These are phyloP conservation scores for Pestalotiopsis sp. DNA, from an alignment of 2,329 filamentous ascomycete genomes.

Conservation along the genomic window DNA sequence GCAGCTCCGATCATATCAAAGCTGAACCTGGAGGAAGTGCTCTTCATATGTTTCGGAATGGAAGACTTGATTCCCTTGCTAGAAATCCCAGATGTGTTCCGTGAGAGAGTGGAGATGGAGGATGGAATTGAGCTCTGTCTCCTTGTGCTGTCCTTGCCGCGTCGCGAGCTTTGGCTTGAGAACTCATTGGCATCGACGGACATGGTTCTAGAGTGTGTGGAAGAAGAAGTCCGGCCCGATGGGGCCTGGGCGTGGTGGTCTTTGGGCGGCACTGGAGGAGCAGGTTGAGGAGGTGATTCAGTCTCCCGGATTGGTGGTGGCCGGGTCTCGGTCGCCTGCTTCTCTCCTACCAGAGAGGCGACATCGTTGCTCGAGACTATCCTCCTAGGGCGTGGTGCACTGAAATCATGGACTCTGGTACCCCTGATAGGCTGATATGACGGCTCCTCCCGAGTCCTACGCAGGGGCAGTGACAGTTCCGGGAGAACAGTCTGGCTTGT, in stretches of 20 bases:
- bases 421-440: slow-evolving; percentile 65
- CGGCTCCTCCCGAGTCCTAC: slow-evolving; percentile 40
- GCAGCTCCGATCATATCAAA: slow-evolving; percentile 77
- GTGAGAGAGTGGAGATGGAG: slow-evolving; percentile 45
- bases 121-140: slow-evolving; percentile 28
- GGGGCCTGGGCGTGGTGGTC: slow-evolving; percentile 28
- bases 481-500: slow-evolving; percentile 48
- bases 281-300: slow-evolving; percentile 13
- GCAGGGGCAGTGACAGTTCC: slow-evolving; percentile 42
- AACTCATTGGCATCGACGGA: slow-evolving; percentile 25
- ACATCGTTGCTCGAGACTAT: slow-evolving; percentile 32
- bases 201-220: slow-evolving; percentile 32
- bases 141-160: slow-evolving; percentile 17
- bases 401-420: slow-evolving; percentile 66
- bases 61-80: slow-evolving; percentile 46
- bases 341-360: slow-evolving; percentile 18
- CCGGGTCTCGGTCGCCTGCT: slow-evolving; percentile 20
- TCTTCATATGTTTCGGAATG: slow-evolving; percentile 67
- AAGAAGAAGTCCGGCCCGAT: slow-evolving; percentile 29
- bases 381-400: slow-evolving; percentile 54
- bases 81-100: slow-evolving; percentile 52
- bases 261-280: slow-evolving; percentile 41
- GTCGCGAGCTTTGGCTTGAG: slow-evolving; percentile 12
- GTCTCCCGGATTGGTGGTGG: slow-evolving; percentile 18
- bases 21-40: slow-evolving; percentile 77